Percentiles rank a stretch among this genome's conserved stretches.
These are phyloP conservation scores for Sphaerulina populicola DNA, from an alignment of 2,329 filamentous ascomycete species.

Conservation along the genomic window DNA sequence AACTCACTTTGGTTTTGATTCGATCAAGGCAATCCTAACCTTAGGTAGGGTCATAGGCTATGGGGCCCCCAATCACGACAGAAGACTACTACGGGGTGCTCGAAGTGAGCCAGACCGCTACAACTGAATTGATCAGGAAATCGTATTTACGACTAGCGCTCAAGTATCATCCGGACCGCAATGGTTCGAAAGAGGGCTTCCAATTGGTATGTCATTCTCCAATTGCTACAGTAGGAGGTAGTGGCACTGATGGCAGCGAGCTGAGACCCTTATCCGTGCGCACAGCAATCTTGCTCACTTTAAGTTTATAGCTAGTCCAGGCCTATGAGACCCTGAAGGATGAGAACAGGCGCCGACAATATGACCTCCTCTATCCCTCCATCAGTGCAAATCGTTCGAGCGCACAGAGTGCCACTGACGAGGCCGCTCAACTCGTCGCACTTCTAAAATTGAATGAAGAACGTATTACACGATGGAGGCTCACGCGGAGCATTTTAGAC, in stretches of 20 bases:
- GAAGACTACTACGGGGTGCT: conserved; percentile 33
- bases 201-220: conserved; percentile 19
- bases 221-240: not conserved
- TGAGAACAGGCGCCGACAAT: conserved; percentile 27
- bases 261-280: not conserved
- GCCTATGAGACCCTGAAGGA: conserved; percentile 36
- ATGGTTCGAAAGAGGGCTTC: conserved; percentile 33
- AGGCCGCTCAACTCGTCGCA: conserved; percentile 25
- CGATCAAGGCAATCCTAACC: no score
- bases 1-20: no score
- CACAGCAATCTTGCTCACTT: not conserved
- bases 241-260: not conserved
- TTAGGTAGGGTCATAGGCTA: conserved; percentile 6
- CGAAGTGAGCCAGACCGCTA: conserved; percentile 28
- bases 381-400: conserved; percentile 12
- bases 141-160: conserved; percentile 33
- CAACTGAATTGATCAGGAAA: conserved; percentile 23
- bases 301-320: conserved; percentile 25
- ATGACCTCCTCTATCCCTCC: conserved; percentile 32
- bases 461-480: conserved; percentile 27
- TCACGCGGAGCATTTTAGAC: conserved; percentile 22
- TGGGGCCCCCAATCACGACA: conserved; percentile 27
- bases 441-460: conserved; percentile 26
- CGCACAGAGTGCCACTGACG: not conserved
- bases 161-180: conserved; percentile 34